Conservation (phyloP, 805 yeast genomes). For the Schwanniomyces pseudopolymorphus region DNA sequence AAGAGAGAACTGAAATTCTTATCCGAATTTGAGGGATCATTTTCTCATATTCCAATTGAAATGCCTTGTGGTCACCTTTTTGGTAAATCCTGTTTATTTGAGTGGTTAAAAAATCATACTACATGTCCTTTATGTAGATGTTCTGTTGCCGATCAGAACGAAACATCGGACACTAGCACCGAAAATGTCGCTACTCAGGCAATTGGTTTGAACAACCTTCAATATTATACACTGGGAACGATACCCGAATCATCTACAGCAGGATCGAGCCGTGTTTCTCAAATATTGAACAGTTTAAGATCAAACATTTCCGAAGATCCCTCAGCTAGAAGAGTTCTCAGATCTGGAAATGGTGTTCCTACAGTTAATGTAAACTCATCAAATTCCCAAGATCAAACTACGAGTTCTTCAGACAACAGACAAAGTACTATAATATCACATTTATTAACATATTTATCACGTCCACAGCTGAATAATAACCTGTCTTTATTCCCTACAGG, state of each 20-base stretch:
- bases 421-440: slow-evolving; percentile 14
- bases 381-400: neutral
- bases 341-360: slow-evolving; percentile 10
- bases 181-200: slow-evolving; percentile 4
- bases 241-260: neutral
- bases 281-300: slow-evolving; percentile 2
- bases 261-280: neutral
- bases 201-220: neutral
- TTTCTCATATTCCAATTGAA: slow-evolving; percentile 60
- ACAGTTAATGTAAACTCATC: neutral
- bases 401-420: neutral
- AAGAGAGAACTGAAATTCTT: slow-evolving; percentile 10
- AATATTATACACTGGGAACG: slow-evolving; percentile 1
- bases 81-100: slow-evolving; percentile 80
- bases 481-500: slow-evolving; percentile 44
- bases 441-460: slow-evolving; percentile 18
- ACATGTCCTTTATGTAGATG: slow-evolving; percentile 88
- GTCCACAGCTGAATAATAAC: slow-evolving; percentile 8
- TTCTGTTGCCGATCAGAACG: slow-evolving; percentile 32
- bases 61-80: slow-evolving; percentile 87
- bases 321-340: slow-evolving; percentile 8
- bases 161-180: slow-evolving; percentile 4
- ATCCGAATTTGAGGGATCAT: slow-evolving; percentile 18
- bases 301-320: neutral
- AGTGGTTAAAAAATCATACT: slow-evolving; percentile 75